Percentiles rank a stretch among this genome's conserved stretches.
phyloP scores from a whole-genome alignment of 306 rosid species.

The Cucumis melo region DNA sequence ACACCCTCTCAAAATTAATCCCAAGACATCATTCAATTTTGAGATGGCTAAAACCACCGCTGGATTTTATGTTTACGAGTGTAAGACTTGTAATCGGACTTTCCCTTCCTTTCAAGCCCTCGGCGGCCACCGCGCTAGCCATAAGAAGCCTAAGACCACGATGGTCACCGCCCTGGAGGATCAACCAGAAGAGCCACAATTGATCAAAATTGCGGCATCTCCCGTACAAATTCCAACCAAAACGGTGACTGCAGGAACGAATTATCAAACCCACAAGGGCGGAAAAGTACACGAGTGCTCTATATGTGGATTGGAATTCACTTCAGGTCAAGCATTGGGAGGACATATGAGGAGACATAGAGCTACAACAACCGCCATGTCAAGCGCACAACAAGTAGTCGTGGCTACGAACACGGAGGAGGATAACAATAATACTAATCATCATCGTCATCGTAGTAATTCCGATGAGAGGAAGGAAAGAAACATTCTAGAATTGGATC shows the following conservation, averaged over 20 bases:
- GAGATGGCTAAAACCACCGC: constrained; percentile 11
- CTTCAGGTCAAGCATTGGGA: constrained; percentile 85
- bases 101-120: constrained; percentile 97
- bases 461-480: constrained; percentile 13
- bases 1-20: not conserved
- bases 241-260: not conserved
- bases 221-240: constrained; percentile 13
- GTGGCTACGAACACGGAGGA: not conserved
- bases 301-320: constrained; percentile 73
- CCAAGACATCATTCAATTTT: constrained; percentile 1
- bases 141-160: constrained; percentile 40
- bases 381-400: constrained; percentile 5
- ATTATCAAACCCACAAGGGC: constrained; percentile 9
- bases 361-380: not conserved
- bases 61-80: constrained; percentile 45
- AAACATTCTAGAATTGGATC: constrained; percentile 54
- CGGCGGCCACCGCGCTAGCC: constrained; percentile 96
- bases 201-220: not conserved
- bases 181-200: constrained; percentile 9
- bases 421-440: not conserved
- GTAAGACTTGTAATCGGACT: constrained; percentile 80
- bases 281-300: constrained; percentile 80
- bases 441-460: not conserved
- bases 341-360: constrained; percentile 96
- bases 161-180: not conserved